Base-by-base conservation (phyloP, 208 protist species). In the Trypanosoma avium region DNA sequence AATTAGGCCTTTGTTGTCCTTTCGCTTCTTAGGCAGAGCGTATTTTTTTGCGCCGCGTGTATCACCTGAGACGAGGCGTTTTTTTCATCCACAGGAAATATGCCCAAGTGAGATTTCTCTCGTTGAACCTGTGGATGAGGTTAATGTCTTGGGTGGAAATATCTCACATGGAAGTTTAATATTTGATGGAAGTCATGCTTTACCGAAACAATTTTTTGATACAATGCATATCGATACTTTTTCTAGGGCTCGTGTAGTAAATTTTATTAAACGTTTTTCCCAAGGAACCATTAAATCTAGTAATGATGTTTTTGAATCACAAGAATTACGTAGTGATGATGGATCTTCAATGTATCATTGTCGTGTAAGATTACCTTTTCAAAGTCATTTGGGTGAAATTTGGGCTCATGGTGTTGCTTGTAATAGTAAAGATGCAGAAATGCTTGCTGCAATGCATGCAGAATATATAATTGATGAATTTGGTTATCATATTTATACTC, bases 401-500 rank as follows among this genome's bases (percentile, higher is more conserved):
- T 93, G 84, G 85, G 90, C 86, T 22, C 90, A 96, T 67, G 90
- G 87, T 12, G 67, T 94, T 4, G 80, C 87, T 4, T 80, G 73
- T 64, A 80, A 78, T 19, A 67, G 54, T 5, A 92, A 91, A 59
- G 78, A 92, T 30, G 90, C 86, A 6, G 90, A 96, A 59, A 35
- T 81, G 49, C 77, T 92, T 12, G 90, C 90, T 0, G 81, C 86
- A 17, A 93, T 93, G 90, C 90, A 93, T 64, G 90, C 86, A 1
- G 84, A 93, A 52, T 80, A 82, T 52, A 87, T 93, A 33, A 90
- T 92, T 55, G 90, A 95, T 67, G 75, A 71, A 33, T 82, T 94
- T 42, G 87, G 90, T 29, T 91, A 92, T 58, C 86, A 90, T 58
- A 82, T 96, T 35, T 96, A 92, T 73, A 88, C 74, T 17, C 75